Percentiles rank a stretch among this genome's conserved stretches.
Evolutionary conservation across 345 rosid species (phyloP).

Genomic region (Gossypium sturtianum): DNA sequence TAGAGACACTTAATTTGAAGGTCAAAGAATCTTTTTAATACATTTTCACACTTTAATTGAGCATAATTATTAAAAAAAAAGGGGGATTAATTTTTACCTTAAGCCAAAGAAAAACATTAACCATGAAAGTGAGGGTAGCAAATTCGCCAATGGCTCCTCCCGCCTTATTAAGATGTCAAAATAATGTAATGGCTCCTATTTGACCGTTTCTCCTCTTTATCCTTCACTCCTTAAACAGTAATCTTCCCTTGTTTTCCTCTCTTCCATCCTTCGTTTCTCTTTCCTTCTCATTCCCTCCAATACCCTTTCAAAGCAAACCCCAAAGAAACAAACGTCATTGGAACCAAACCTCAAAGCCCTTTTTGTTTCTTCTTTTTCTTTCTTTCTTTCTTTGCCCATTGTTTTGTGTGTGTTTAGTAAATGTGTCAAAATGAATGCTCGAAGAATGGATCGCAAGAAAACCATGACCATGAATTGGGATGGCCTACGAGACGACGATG

Average conservation of each 20-base stretch:
- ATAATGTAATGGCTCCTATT: neutral
- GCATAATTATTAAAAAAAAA: no score
- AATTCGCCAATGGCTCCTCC: no score
- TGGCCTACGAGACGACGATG: conserved; percentile 62
- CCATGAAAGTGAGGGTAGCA: neutral
- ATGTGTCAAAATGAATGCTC: conserved; percentile 22
- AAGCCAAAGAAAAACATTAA: neutral
- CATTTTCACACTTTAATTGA: no score
- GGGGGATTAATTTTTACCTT: neutral
- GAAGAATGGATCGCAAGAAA: conserved; percentile 46
- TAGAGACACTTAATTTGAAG: no score
- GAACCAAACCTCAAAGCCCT: neutral
- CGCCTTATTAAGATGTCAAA: neutral
- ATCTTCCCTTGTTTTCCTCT: conserved; percentile 32
- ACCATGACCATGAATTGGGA: conserved; percentile 80
- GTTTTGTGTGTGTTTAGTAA: neutral
- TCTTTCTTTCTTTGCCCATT: neutral
- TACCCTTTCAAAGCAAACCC: neutral
- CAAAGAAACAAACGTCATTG: no score
- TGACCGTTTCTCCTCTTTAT: conserved; percentile 37
- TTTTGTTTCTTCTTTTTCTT: no score
- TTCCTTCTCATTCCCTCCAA: neutral
- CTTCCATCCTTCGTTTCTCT: conserved; percentile 22
- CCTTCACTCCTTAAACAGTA: neutral
- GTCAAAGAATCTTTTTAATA: no score